Base-by-base conservation (phyloP, 31 red algal species). In the Asparagopsis taxiformis region DNA sequence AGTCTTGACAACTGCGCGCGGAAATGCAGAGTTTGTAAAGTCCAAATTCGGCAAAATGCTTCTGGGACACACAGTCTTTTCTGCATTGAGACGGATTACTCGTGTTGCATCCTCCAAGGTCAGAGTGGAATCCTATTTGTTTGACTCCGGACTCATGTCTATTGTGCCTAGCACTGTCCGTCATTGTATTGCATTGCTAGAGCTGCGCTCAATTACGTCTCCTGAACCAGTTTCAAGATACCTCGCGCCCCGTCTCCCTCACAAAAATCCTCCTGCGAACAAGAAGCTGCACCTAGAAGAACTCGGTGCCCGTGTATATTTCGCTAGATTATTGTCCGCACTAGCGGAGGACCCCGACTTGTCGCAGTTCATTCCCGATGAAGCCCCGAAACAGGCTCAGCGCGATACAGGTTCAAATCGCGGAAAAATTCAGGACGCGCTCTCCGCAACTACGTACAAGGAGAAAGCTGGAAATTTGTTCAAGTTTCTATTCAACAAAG, bases 231-330 rank as follows among this genome's bases (percentile, higher is more conserved):
- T 93, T 10, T 44, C 66, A 3, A 55, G 51, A 65, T 93, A 93
- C 60, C 49, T 93, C n/a, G 19, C 67, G 31, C 66, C 66, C 46
- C 73, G 89, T 15, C 64, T 93, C 9, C 89, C 89, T 2, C 89
- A 93, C 51, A 67, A 70, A 43, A 85, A 72, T 51, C 89, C 89
- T 3, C 70, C 89, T 1, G 37, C 70, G 7, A 28, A 74, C 20
- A 58, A 52, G 65, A 39, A 59, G 29, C 52, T 93, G 31, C 46
- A 74, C 24, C 65, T 84, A 23, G 46, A 84, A 31, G 89, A 93
- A 50, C 53, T 85, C n/a, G 80, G 89, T 53, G 89, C 89, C n/a
- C 73, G 74, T 25, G 89, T 93, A 38, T 85, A 77, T 24, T 93
- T 68, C 51, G 89, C 89, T 52, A 51, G 89, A 31, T 31, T 93